These are phyloP conservation scores for Collybia nuda DNA, from an alignment of 768 basidiomycete genomes.

Conservation along the genomic window DNA sequence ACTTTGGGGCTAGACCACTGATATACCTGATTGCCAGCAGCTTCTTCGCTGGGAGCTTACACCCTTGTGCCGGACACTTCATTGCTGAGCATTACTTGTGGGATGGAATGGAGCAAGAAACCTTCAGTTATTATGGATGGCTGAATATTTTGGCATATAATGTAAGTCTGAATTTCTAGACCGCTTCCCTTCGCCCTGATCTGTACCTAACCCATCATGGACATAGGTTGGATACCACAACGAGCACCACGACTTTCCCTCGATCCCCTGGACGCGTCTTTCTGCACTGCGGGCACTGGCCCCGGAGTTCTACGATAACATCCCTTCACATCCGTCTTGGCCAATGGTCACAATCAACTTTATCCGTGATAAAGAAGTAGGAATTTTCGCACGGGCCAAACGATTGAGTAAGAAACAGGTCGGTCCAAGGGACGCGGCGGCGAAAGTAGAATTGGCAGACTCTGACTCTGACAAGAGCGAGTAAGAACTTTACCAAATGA, in stretches of 20 bases:
- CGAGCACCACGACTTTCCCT: slow-evolving; percentile 99
- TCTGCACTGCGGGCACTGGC: slow-evolving; percentile 81
- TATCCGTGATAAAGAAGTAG: slow-evolving; percentile 86
- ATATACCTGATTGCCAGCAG: slow-evolving; percentile 85
- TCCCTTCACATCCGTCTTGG: slow-evolving; percentile 91
- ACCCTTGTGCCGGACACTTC: slow-evolving; percentile 96
- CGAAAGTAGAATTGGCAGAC: background rate
- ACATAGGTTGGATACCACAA: slow-evolving; percentile 94
- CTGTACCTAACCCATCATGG: background rate
- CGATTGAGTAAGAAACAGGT: slow-evolving; percentile 44
- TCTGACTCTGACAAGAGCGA: slow-evolving; percentile 16
- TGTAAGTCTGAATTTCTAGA: slow-evolving; percentile 48
- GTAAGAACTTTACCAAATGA: slow-evolving; percentile 1
- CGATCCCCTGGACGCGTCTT: slow-evolving; percentile 91
- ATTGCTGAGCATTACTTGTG: slow-evolving; percentile 97
- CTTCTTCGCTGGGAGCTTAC: slow-evolving; percentile 95
- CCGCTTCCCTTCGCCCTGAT: slow-evolving; percentile 6
- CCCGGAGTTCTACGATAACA: slow-evolving; percentile 86
- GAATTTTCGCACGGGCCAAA: slow-evolving; percentile 88
- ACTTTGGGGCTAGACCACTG: slow-evolving; percentile 46
- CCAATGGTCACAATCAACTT: slow-evolving; percentile 94
- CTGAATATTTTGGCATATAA: slow-evolving; percentile 93
- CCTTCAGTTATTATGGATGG: slow-evolving; percentile 94
- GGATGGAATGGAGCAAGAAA: slow-evolving; percentile 92
- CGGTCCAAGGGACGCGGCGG: background rate